Base-by-base conservation (phyloP, 2,329 filamentous ascomycete genomes). In the Ophiostoma sp. region DNA sequence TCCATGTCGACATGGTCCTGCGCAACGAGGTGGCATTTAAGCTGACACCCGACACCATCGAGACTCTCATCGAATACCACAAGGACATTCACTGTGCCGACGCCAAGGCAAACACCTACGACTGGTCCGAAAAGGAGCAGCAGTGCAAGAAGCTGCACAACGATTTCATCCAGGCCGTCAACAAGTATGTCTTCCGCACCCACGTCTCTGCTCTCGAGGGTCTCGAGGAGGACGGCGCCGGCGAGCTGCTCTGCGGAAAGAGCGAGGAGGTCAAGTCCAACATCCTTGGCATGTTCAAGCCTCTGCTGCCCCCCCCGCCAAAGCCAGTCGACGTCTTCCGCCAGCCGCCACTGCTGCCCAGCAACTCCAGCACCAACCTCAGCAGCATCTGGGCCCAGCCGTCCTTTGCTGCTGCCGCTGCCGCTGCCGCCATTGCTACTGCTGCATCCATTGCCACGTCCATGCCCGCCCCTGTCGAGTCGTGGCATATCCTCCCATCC, bases 21-120 rank as follows among this genome's bases (percentile, higher is more conserved):
- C 91, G 94, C 81, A 95, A 96, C 79, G 95, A 98, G 83, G 93
- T 99, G 77, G 95, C 94, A 75, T 98, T 94, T 87, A 99, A 99
- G 86, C 87, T 99, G 77, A 98, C 94, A 33, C 87, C 90, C 71
- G 95, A 98, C 79, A 93, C 94, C 73, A 99, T 99, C 81, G 93
- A 97, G 77, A 83, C 91, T 68, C 87, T 99, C 74, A 90, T 97
- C 79, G 92, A 97, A 79, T 96, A 96, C 80, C 95, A 99, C 86
- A 94, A 95, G 84, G 92, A 97, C 74, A 87, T 98, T 76, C 94
- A 96, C 84, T 96, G 92, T 75, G 87, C 94, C 76, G 92, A 99
- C 79, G 90, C 92, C 76, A 92, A 93, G 75, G 92, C 93, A 76
- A 92, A 86, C 79, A 96, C 93, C 68, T 96, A 93, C 84, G 89